Conservation (phyloP, 768 basidiomycete species). For the Fistulinella prunicolor region DNA sequence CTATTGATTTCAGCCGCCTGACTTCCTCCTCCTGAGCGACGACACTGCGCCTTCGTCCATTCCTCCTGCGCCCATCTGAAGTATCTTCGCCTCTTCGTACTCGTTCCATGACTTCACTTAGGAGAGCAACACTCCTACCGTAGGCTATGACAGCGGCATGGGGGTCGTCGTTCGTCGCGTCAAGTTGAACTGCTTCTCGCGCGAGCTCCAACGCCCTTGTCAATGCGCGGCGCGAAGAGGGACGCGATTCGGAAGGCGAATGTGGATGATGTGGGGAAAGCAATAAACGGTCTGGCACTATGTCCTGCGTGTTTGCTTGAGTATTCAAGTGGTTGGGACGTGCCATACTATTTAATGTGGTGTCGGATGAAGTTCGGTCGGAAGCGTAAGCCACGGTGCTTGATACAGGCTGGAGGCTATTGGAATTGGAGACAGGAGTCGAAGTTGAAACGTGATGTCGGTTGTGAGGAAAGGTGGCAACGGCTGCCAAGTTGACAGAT, state of each 20-base stretch:
- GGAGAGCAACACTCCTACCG: conserved; percentile 77
- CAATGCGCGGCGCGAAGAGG: conserved; percentile 80
- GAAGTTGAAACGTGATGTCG: conserved; percentile 35
- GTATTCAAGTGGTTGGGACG: conserved; percentile 23
- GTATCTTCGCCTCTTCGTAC: conserved; percentile 84
- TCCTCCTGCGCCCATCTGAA: conserved; percentile 59
- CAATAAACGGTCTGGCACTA: conserved; percentile 41
- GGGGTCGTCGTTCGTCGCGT: conserved; percentile 85
- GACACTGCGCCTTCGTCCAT: conserved; percentile 68
- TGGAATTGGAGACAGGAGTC: conserved; percentile 23
- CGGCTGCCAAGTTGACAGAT: conserved; percentile 53
- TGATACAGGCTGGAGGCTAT: conserved; percentile 26
- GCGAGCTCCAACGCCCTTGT: conserved; percentile 86
- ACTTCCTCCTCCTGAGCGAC: conserved; percentile 94
- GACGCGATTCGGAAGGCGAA: conserved; percentile 44
- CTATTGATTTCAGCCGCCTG: conserved; percentile 80
- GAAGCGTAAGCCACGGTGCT: conserved; percentile 31
- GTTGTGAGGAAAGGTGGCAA: conserved; percentile 60
- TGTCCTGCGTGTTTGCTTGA: conserved; percentile 35
- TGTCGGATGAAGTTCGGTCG: conserved; percentile 52
- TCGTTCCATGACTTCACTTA: conserved; percentile 91
- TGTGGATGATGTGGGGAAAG: conserved; percentile 46
- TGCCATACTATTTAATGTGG: conserved; percentile 53
- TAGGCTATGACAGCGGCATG: conserved; percentile 88
- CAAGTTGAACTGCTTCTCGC: conserved; percentile 84